phyloP scores from a whole-genome alignment of 192 early-diverging fungal species.

The Backusella australiensis region DNA sequence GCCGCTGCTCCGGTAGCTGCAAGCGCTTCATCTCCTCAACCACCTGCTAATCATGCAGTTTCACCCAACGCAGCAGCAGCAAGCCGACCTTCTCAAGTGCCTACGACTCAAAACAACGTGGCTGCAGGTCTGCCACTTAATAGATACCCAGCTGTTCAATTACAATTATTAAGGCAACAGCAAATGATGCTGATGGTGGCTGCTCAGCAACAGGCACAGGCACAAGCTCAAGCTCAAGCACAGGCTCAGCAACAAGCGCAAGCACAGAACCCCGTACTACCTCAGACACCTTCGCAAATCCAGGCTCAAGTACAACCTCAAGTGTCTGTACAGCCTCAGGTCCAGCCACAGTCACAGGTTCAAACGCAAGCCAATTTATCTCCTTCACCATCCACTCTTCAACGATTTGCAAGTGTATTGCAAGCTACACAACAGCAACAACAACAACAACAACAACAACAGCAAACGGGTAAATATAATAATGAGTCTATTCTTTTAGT shows the following conservation, averaged over 20 bases:
- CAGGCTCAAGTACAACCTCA: constrained; percentile 23
- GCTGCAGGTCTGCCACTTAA: constrained; percentile 21
- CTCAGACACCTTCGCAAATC: background rate
- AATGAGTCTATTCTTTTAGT: background rate
- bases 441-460: constrained; percentile 9
- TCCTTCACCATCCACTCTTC: constrained; percentile 15
- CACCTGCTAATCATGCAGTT: background rate
- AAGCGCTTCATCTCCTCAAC: constrained; percentile 9
- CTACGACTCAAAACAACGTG: constrained; percentile 15
- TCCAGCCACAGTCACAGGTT: background rate
- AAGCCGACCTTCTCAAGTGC: constrained; percentile 21
- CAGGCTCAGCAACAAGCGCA: constrained; percentile 3
- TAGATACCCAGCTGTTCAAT: constrained; percentile 30
- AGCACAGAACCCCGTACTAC: background rate
- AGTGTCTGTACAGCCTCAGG: constrained; percentile 3
- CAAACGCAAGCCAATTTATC: background rate
- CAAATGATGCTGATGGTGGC: constrained; percentile 14
- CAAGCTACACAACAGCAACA: constrained; percentile 14
- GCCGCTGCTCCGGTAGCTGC: background rate
- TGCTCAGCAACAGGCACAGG: constrained; percentile 14
- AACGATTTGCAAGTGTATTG: constrained; percentile 20
- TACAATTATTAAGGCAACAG: constrained; percentile 32
- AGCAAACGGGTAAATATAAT: background rate
- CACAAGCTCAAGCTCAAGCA: background rate
- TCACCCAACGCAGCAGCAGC: constrained; percentile 3